Evolutionary conservation across 225 moss, liverwort and hornwort genomes (phyloP).

Genomic region (Polytrichum formosum): DNA sequence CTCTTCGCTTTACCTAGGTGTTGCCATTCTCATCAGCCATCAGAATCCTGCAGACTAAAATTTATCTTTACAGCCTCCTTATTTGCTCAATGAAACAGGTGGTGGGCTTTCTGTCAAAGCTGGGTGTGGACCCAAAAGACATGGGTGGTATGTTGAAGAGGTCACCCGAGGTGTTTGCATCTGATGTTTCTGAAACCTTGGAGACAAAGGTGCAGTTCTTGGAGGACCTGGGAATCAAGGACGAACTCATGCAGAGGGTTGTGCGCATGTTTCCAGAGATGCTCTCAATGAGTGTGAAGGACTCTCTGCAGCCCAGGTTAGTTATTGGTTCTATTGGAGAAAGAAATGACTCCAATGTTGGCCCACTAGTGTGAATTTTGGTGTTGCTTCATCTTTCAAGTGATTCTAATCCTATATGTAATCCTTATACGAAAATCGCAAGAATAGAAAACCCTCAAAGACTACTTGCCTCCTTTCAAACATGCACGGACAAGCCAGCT

Average conservation of each 20-base stretch:
- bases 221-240: slow-evolving; percentile 72
- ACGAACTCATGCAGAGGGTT: slow-evolving; percentile 56
- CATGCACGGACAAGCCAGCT: too few species aligned
- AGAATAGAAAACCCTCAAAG: too few species aligned
- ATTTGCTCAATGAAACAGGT: slow-evolving; percentile 49
- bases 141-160: slow-evolving; percentile 74
- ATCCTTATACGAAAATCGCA: too few species aligned
- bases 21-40: too few species aligned
- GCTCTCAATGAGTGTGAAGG: slow-evolving; percentile 78
- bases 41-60: too few species aligned
- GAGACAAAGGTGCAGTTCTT: slow-evolving; percentile 73
- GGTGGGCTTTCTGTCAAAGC: slow-evolving; percentile 60
- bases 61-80: too few species aligned
- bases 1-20: neutral
- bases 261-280: slow-evolving; percentile 85
- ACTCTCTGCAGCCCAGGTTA: slow-evolving; percentile 74
- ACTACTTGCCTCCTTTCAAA: too few species aligned
- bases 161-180: slow-evolving; percentile 76
- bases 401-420: too few species aligned
- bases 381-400: too few species aligned
- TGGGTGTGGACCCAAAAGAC: slow-evolving; percentile 64
- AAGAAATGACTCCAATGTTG: too few species aligned
- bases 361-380: too few species aligned
- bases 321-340: neutral
- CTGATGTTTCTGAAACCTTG: slow-evolving; percentile 56